Evolutionary conservation across 495 filamentous ascomycete species (phyloP), one percentile per base, ranked within the genome.

Genomic region (Hyaloscypha bicolor): DNA sequence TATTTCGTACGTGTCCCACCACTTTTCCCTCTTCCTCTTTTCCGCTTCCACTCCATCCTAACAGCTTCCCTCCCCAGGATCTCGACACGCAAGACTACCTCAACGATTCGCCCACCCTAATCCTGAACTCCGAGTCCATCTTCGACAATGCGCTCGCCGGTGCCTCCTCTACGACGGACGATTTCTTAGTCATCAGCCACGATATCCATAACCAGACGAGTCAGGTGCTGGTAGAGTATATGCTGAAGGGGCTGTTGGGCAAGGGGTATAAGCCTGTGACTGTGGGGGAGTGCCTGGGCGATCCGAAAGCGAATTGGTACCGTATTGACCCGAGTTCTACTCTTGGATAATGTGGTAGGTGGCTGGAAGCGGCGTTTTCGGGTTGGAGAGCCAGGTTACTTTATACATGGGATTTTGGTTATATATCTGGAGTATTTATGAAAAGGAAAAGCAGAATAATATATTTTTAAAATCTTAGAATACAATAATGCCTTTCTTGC

Each of bases 21-120:
- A 12, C 19, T 12, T 53, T 16, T 6, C 6, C 19, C 51, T 53
- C 51, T 53, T 16, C 22, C 22, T 12, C 16, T 25, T 6, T n/a
- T 48, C 42, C 42, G n/a, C 42, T 48, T 11, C 11, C 42, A 25
- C 25, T 25, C 51, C 2, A n/a, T 21, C 22, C 51, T 53, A 53
- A 53, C 35, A 37, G 12, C 12, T 12, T 37, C 35, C 12, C 35
- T 6, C 35, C 12, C 22, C 51, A 53, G 51, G 62, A 63, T 85
- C 81, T 96, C 42, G 91, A 96, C 76, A 96, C 92, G 0, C 85
- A 88, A 19, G 92, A 93, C 67, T 96, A 91, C 68, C 80, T 88
- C 31, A 84, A 94, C 63, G 86, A 87, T 64, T 78, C 77, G 29
- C 81, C 87, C 0, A 71, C 73, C 1, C 66, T 81, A 63, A 93